phyloP scores from a whole-genome alignment of 2,329 filamentous ascomycete genomes.

The Aspergillus niger region DNA sequence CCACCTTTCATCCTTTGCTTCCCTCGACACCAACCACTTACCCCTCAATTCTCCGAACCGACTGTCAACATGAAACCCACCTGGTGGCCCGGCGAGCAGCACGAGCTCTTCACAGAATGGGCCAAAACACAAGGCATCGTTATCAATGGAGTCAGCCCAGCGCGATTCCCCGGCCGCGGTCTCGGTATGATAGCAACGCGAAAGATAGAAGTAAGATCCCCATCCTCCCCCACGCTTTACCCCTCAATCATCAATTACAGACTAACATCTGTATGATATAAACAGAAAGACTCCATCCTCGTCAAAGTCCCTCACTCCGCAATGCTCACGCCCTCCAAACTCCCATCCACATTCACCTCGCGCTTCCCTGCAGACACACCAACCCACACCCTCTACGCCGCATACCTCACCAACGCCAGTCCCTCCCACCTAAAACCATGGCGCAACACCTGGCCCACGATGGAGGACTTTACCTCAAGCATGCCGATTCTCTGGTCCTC shows the following conservation, averaged over 20 bases:
- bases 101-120: constrained; percentile 67
- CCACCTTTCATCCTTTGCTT: neutral
- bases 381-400: constrained; percentile 73
- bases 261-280: neutral
- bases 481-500: constrained; percentile 60
- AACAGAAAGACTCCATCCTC: constrained; percentile 60
- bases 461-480: constrained; percentile 59
- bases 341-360: constrained; percentile 56
- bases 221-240: neutral
- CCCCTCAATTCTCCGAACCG: neutral
- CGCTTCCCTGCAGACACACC: constrained; percentile 58
- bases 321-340: constrained; percentile 65
- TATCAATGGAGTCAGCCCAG: constrained; percentile 67
- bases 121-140: constrained; percentile 64
- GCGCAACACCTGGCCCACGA: constrained; percentile 68
- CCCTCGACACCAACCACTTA: neutral
- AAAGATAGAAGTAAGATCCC: constrained; percentile 60
- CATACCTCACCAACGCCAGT: constrained; percentile 59
- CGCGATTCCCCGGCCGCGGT: constrained; percentile 69
- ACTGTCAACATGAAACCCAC: constrained; percentile 28
- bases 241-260: neutral
- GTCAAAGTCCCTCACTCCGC: constrained; percentile 65
- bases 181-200: constrained; percentile 75
- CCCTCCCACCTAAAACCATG: constrained; percentile 55
- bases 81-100: constrained; percentile 39